A percentile compares a stretch with the other conserved stretches of the same genome.
Conservation (phyloP, 2,329 filamentous ascomycete species). For the Myriosclerotinia scirpicola region DNA sequence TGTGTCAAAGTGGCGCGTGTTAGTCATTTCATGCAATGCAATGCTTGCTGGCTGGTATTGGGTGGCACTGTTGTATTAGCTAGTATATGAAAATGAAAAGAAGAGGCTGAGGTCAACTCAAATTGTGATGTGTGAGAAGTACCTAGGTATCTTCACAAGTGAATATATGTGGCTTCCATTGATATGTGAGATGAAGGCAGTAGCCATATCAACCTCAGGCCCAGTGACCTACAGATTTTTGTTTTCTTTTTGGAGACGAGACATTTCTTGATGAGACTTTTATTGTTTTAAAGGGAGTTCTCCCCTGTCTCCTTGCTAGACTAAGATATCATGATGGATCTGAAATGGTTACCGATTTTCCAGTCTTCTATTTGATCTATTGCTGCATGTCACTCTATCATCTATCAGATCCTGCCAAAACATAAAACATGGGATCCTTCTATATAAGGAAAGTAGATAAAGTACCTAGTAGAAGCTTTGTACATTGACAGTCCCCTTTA, state of each 20-base stretch:
- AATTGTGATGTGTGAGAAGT: not conserved
- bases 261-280: not conserved
- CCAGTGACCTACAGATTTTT: not conserved
- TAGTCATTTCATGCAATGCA: not conserved
- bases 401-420: too few relatives aligned
- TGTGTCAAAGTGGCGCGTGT: not conserved
- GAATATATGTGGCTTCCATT: too few relatives aligned
- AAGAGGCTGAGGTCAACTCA: not conserved
- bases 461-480: not conserved
- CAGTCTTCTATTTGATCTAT: not conserved
- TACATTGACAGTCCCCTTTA: not conserved
- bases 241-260: not conserved
- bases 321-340: not conserved
- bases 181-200: not conserved
- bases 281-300: not conserved
- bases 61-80: too few relatives aligned
- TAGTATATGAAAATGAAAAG: not conserved
- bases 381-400: not conserved
- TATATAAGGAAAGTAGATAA: not conserved
- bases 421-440: not conserved
- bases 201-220: not conserved
- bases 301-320: not conserved
- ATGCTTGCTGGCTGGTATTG: not conserved
- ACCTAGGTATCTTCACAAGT: not conserved
- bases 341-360: not conserved